Conservation (phyloP, 1,139 yeast genomes). For the Pneumocystis sp. region DNA sequence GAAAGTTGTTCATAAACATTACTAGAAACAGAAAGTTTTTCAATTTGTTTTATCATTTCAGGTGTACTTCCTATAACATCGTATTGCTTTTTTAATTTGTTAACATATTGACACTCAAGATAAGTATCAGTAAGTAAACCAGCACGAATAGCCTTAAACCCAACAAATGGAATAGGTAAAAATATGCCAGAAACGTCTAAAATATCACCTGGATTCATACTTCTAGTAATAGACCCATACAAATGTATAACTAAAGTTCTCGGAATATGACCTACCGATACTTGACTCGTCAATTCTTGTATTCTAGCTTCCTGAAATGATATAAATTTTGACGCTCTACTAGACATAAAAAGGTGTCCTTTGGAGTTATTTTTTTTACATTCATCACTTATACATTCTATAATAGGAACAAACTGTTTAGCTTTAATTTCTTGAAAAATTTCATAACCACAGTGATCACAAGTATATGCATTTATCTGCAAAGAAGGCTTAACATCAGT, state of each 20-base stretch:
- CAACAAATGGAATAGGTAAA: constrained; percentile 90
- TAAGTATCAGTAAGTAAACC: constrained; percentile 90
- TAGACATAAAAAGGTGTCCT: constrained; percentile 83
- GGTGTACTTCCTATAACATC: constrained; percentile 47
- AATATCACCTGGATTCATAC: constrained; percentile 84
- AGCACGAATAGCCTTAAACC: constrained; percentile 79
- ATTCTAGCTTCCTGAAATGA: constrained; percentile 91
- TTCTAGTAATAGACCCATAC: constrained; percentile 77
- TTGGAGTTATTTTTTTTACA: constrained; percentile 67
- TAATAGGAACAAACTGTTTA: constrained; percentile 68
- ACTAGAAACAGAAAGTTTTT: constrained; percentile 41
- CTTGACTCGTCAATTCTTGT: constrained; percentile 91
- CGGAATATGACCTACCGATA: constrained; percentile 96
- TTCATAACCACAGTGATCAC: constrained; percentile 95
- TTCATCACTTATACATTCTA: constrained; percentile 69
- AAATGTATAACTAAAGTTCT: constrained; percentile 71
- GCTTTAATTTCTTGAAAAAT: constrained; percentile 87
- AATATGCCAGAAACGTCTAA: constrained; percentile 87
- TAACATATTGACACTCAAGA: constrained; percentile 71
- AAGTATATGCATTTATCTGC: constrained; percentile 83
- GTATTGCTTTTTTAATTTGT: constrained; percentile 81
- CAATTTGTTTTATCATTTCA: constrained; percentile 42
- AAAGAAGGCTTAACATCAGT: constrained; percentile 93
- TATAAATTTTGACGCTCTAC: constrained; percentile 87
- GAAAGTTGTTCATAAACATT: constrained; percentile 70